Evolutionary conservation across 352 stramenopile species (phyloP).

Genomic region (Pythium rhizo-oryzae): DNA sequence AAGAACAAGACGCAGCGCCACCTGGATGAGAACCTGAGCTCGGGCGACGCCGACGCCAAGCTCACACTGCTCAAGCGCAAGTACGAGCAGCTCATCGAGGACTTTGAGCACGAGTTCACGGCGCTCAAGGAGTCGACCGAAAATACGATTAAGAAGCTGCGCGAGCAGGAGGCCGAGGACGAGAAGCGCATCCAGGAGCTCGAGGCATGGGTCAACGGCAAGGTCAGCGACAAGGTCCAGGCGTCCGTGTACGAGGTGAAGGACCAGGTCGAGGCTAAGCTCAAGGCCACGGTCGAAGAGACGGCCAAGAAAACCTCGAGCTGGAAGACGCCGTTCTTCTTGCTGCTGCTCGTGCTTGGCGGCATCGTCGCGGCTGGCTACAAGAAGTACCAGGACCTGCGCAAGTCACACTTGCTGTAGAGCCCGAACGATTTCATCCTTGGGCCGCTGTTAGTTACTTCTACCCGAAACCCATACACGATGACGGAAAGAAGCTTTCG

Average conservation of each 20-base stretch:
- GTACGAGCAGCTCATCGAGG: slow-evolving; percentile 79
- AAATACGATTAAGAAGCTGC: slow-evolving; percentile 83
- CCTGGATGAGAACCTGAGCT: slow-evolving; percentile 49
- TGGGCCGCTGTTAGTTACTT: background rate
- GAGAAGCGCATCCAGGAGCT: slow-evolving; percentile 71
- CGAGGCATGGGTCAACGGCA: slow-evolving; percentile 66
- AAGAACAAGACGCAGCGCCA: slow-evolving; percentile 54
- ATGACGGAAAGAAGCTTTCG: background rate
- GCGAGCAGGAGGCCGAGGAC: slow-evolving; percentile 69
- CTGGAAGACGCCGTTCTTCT: slow-evolving; percentile 85
- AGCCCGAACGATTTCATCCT: background rate
- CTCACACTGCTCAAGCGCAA: slow-evolving; percentile 73
- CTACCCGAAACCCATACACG: background rate
- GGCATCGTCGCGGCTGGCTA: slow-evolving; percentile 62
- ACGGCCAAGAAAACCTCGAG: slow-evolving; percentile 70
- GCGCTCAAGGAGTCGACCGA: slow-evolving; percentile 82
- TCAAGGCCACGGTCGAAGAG: slow-evolving; percentile 73
- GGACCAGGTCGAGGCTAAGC: slow-evolving; percentile 66
- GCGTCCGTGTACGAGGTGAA: slow-evolving; percentile 62
- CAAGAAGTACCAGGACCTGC: slow-evolving; percentile 90
- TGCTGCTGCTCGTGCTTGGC: slow-evolving; percentile 71
- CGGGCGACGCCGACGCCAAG: slow-evolving; percentile 63
- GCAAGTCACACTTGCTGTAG: slow-evolving; percentile 88
- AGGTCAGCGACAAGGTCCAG: slow-evolving; percentile 57
- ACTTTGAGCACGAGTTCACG: slow-evolving; percentile 87